Percentiles rank a stretch among this genome's conserved stretches.
These are phyloP conservation scores for Chaetomium sp. DNA, from an alignment of 2,329 filamentous ascomycete species.

Conservation along the genomic window DNA sequence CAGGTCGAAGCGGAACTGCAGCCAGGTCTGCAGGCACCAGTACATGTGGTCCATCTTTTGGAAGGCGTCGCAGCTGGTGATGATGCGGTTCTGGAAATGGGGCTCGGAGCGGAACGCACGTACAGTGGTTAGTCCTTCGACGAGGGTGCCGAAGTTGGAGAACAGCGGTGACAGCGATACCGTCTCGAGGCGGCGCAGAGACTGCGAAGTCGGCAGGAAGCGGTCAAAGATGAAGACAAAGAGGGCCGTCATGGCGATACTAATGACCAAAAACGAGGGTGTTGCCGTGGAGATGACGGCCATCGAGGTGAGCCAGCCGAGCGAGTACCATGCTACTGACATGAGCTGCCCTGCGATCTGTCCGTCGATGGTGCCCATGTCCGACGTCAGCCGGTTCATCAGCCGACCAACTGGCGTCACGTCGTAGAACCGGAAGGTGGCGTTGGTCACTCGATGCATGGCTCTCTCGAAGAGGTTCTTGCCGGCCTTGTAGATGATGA, in stretches of 20 bases:
- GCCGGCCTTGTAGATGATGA: slow-evolving; percentile 79
- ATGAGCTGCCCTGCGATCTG: slow-evolving; percentile 78
- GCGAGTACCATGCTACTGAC: slow-evolving; percentile 66
- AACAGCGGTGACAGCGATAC: slow-evolving; percentile 85
- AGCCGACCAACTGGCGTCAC: slow-evolving; percentile 84
- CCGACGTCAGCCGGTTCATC: slow-evolving; percentile 89
- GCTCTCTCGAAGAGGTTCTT: slow-evolving; percentile 73
- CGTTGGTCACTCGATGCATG: slow-evolving; percentile 71
- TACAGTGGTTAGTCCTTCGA: slow-evolving; percentile 84
- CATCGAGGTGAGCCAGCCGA: slow-evolving; percentile 73
- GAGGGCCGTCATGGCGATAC: slow-evolving; percentile 63
- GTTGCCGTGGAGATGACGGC: slow-evolving; percentile 79
- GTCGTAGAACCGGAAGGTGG: slow-evolving; percentile 89
- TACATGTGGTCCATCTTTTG: slow-evolving; percentile 97
- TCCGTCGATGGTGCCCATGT: slow-evolving; percentile 87
- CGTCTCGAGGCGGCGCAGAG: slow-evolving; percentile 82
- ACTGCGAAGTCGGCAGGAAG: slow-evolving; percentile 83
- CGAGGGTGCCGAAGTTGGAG: slow-evolving; percentile 86
- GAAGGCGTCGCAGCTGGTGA: slow-evolving; percentile 81
- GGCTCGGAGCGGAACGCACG: slow-evolving; percentile 77
- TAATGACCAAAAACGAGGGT: slow-evolving; percentile 73
- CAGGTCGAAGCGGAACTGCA: slow-evolving; percentile 75
- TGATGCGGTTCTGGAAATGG: slow-evolving; percentile 78
- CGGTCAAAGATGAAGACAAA: slow-evolving; percentile 75
- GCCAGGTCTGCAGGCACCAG: slow-evolving; percentile 85